Evolutionary conservation across 257 asterid genomes (phyloP).

Genomic region (Fraxinus excelsior): DNA sequence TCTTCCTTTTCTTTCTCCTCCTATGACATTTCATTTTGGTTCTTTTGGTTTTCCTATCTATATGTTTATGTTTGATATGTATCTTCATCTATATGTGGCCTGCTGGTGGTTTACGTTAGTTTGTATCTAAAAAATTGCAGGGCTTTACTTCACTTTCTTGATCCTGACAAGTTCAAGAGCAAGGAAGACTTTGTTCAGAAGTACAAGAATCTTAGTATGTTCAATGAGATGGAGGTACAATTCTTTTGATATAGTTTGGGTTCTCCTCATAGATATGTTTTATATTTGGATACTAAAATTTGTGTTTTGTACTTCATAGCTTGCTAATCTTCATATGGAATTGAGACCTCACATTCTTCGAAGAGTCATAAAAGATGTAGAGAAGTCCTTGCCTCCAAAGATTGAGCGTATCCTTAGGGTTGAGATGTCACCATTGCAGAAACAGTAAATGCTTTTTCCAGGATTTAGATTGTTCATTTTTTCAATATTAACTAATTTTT

Average conservation of each 20-base stretch:
- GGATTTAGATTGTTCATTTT: not conserved
- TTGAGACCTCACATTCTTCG: conserved; percentile 98
- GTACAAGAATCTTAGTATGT: conserved; percentile 91
- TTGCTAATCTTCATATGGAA: conserved; percentile 96
- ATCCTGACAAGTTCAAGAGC: conserved; percentile 80
- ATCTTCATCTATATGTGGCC: not conserved
- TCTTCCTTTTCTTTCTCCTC: not conserved
- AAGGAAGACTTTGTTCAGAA: conserved; percentile 91
- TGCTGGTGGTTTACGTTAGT: not conserved
- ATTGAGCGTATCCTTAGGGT: conserved; percentile 98
- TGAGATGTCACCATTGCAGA: conserved; percentile 99
- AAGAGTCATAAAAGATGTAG: conserved; percentile 98
- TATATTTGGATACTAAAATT: conserved; percentile 8
- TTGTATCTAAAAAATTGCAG: conserved; percentile 44
- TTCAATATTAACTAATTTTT: conserved; percentile 12
- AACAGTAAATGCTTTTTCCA: conserved; percentile 61
- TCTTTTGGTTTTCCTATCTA: not conserved
- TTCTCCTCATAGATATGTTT: not conserved
- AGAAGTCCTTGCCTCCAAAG: conserved; percentile 99
- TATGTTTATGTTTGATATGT: not conserved
- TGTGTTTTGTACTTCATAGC: conserved; percentile 43
- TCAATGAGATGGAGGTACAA: conserved; percentile 84
- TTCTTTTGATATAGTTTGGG: not conserved
- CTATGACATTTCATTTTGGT: not conserved
- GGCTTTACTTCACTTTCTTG: conserved; percentile 99